Evolutionary conservation across 495 filamentous ascomycete species (phyloP), one percentile per base, ranked within the genome.

Genomic region (Chaetomium tenue): DNA sequence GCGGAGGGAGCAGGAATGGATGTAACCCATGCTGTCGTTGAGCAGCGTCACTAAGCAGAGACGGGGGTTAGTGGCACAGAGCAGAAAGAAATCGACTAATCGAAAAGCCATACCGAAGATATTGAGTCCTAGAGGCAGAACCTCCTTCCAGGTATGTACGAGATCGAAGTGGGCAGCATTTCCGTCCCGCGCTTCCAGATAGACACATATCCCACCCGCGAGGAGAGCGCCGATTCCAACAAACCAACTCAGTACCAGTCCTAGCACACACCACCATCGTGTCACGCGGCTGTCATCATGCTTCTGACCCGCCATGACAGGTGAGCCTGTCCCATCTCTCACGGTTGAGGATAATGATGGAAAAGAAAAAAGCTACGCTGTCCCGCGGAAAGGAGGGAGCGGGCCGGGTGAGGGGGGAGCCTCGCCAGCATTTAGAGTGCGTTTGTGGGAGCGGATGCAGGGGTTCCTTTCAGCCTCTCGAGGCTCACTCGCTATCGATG

Each of bases 1-100:
- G 25, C 79, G 76, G 15, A 79, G 70, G 2, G 77, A 72, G 13
- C 68, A 70, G 1, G 75, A 66, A 58, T 81, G 79, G 23, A 79
- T 67, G 48, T 76, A 78, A 15, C 74, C 75, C 67, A 78, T 70
- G 58, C 66, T 66, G 62, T 80, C 78, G 47, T 70, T 78, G 25
- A 71, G 69, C 2, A 75, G 57, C 8, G 75, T 76, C n/a, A 79
- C 64, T 72, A 20, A n/a, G 3, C 30, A 5, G 13, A 1, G 0
- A 25, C 1, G 3, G 5, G 3, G 22, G 9, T 26, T n/a, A 16
- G 55, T 16, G 23, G 55, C 22, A 8, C 39, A 2, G 44, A 28
- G 16, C 55, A 42, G n/a, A 3, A 13, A 15, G 39, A 39, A 22
- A 13, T 33, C 20, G 58, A 42, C 12, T 22, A n/a, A 20, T 1